Conservation (phyloP, 176 grass and related monocot species). For the Typha latifolia region DNA sequence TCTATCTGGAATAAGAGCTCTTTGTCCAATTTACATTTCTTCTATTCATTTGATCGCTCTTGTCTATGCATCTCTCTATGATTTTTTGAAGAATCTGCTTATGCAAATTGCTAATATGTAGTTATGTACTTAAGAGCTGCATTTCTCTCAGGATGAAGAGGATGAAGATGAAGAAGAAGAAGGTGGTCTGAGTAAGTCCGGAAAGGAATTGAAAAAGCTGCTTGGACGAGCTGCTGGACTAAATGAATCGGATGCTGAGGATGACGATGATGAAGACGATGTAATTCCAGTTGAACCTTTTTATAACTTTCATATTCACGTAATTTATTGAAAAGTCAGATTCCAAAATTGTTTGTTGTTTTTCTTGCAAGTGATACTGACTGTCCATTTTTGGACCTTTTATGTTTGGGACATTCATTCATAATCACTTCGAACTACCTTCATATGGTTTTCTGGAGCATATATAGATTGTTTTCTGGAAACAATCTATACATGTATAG, state of each 20-base stretch:
- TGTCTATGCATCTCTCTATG: too few species aligned
- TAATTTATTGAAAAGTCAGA: too few species aligned
- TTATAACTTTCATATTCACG: slow-evolving; percentile 3
- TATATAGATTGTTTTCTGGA: too few species aligned
- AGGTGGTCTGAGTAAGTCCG: slow-evolving; percentile 92
- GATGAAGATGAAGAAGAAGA: slow-evolving; percentile 86
- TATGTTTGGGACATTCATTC: neutral
- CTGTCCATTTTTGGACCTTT: too few species aligned
- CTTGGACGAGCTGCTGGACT: slow-evolving; percentile 77
- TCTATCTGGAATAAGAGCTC: too few species aligned
- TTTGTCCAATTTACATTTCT: too few species aligned
- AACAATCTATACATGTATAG: too few species aligned
- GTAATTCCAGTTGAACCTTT: slow-evolving; percentile 28
- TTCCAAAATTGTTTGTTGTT: too few species aligned
- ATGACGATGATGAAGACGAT: slow-evolving; percentile 86
- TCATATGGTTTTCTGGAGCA: too few species aligned
- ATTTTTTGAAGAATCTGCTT: too few species aligned
- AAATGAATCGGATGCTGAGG: slow-evolving; percentile 81
- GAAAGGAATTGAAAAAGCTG: slow-evolving; percentile 92
- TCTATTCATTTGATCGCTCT: too few species aligned
- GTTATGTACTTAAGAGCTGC: neutral
- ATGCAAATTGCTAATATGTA: neutral
- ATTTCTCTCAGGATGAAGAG: slow-evolving; percentile 56
- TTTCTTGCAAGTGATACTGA: too few species aligned
- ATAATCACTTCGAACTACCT: neutral